Evolutionary conservation across 2,329 filamentous ascomycete species (phyloP).

Genomic region (Helotiales sp.): DNA sequence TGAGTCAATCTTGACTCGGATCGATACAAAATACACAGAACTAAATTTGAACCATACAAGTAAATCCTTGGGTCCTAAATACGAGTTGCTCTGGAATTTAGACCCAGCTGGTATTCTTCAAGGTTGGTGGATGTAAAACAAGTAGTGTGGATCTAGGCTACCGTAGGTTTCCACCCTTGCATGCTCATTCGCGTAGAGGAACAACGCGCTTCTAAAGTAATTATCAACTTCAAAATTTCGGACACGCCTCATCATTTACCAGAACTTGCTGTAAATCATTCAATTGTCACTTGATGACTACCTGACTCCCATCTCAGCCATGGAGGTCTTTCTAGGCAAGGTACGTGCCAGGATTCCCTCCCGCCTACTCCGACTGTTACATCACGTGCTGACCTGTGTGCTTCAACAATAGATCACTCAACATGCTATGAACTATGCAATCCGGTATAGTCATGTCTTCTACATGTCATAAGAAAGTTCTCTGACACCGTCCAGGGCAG

Average conservation of each 20-base stretch:
- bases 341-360: conserved; percentile 38
- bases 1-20: conserved; percentile 11
- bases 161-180: not conserved
- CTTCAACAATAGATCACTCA: conserved; percentile 55
- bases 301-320: conserved; percentile 7
- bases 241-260: not conserved
- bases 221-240: not conserved
- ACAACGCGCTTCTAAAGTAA: not conserved
- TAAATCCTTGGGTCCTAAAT: not conserved
- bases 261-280: not conserved
- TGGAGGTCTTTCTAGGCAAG: conserved; percentile 54
- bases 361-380: not conserved
- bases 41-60: not conserved
- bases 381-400: conserved; percentile 27
- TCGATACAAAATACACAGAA: not conserved
- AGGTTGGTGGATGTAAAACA: not conserved
- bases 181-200: not conserved
- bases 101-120: not conserved
- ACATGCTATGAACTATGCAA: conserved; percentile 75
- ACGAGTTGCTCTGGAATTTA: not conserved
- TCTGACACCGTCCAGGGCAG: conserved; percentile 51
- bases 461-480: not conserved
- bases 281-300: not conserved
- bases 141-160: not conserved
- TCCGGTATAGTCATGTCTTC: conserved; percentile 48